A percentile compares a stretch with the other conserved stretches of the same genome.
Conservation (phyloP, 768 basidiomycete genomes). For the Wakefieldia striispora region DNA sequence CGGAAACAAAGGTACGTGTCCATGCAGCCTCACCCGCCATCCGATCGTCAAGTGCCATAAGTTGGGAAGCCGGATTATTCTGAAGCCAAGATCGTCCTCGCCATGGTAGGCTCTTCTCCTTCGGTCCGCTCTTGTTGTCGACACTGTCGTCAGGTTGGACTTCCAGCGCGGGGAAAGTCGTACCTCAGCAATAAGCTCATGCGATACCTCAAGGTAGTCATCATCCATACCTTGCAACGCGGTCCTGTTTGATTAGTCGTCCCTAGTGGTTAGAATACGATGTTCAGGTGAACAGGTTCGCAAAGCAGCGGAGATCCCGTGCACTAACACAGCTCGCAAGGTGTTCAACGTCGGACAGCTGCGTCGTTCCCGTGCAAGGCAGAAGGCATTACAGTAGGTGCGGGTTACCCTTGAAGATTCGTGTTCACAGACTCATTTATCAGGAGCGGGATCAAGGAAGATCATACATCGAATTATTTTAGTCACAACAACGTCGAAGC, state of each 20-base stretch:
- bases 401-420: neutral
- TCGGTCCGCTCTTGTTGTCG: neutral
- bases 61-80: constrained; percentile 98
- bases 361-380: constrained; percentile 79
- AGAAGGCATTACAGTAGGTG: constrained; percentile 69
- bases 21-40: neutral
- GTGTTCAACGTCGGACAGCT: constrained; percentile 99
- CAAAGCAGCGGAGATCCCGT: neutral
- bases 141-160: constrained; percentile 63
- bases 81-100: constrained; percentile 96
- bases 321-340: constrained; percentile 35
- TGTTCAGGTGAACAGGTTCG: constrained; percentile 62
- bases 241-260: constrained; percentile 6
- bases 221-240: neutral
- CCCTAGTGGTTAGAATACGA: constrained; percentile 97
- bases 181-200: constrained; percentile 97
- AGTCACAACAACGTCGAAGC: constrained; percentile 82
- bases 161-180: constrained; percentile 98
- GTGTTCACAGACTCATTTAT: constrained; percentile 4
- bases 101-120: constrained; percentile 63
- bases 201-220: constrained; percentile 85
- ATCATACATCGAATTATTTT: constrained; percentile 90
- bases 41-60: constrained; percentile 26
- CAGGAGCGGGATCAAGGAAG: constrained; percentile 82
- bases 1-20: constrained; percentile 70